Conservation (phyloP, 192 early-diverging fungal genomes). For the Radiomyces spectabilis region DNA sequence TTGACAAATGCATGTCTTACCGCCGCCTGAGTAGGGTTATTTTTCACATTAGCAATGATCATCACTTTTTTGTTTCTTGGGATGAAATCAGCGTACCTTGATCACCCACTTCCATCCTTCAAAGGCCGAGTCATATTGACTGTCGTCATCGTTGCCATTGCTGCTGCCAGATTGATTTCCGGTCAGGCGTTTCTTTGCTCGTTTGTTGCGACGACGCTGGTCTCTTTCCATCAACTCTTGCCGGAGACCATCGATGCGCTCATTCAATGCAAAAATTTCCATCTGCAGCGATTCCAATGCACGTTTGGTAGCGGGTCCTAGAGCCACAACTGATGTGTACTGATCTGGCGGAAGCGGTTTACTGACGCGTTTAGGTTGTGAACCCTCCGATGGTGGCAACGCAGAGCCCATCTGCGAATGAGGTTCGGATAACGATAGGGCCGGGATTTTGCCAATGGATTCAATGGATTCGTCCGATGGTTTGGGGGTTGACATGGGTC, state of each 20-base stretch:
- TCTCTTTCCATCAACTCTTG: conserved; percentile 18
- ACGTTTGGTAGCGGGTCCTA: conserved; percentile 24
- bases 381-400: too few species aligned
- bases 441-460: too few species aligned
- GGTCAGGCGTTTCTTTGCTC: too few species aligned
- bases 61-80: background rate
- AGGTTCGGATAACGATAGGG: too few species aligned
- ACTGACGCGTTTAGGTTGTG: too few species aligned
- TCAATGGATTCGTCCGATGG: too few species aligned
- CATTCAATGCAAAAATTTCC: conserved; percentile 27
- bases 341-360: too few species aligned
- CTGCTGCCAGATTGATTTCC: too few species aligned
- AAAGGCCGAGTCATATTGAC: too few species aligned
- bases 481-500: too few species aligned
- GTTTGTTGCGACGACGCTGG: background rate
- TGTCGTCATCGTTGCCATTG: too few species aligned
- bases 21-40: conserved; percentile 6
- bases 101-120: conserved; percentile 22
- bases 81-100: conserved; percentile 22
- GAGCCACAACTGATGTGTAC: conserved; percentile 5
- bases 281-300: conserved; percentile 26
- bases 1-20: conserved; percentile 17
- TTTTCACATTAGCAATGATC: background rate
- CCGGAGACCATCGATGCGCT: conserved; percentile 25
- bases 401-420: too few species aligned